Evolutionary conservation across 768 basidiomycete genomes (phyloP).

Genomic region (Kondoa malvinella): DNA sequence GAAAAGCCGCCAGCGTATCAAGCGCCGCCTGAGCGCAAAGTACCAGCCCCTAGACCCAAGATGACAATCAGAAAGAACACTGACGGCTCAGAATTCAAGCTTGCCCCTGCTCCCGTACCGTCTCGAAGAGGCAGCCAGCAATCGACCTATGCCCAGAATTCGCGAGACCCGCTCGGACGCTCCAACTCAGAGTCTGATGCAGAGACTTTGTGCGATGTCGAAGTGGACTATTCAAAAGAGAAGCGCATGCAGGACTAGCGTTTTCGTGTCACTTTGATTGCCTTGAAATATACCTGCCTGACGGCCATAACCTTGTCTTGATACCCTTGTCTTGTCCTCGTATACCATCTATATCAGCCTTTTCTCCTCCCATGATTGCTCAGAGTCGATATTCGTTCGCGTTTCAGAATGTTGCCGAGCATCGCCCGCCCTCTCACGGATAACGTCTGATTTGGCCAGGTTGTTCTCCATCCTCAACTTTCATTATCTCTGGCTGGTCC

Average conservation of each 20-base stretch:
- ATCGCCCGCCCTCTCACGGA: too few relatives aligned
- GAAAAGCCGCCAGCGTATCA: too few relatives aligned
- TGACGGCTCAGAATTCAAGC: not conserved
- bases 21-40: too few relatives aligned
- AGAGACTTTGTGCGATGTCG: not conserved
- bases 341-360: too few relatives aligned
- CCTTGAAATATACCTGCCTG: not conserved
- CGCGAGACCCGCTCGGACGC: not conserved
- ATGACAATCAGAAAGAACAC: too few relatives aligned
- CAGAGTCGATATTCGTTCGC: too few relatives aligned
- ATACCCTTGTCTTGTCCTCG: not conserved
- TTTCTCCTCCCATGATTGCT: too few relatives aligned
- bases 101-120: not conserved
- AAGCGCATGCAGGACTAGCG: not conserved
- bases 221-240: not conserved
- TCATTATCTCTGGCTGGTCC: too few relatives aligned
- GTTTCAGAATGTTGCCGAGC: too few relatives aligned
- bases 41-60: too few relatives aligned
- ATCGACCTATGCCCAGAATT: not conserved
- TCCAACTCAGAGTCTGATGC: not conserved
- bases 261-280: not conserved
- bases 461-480: too few relatives aligned
- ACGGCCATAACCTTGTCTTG: not conserved
- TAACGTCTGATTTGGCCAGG: too few relatives aligned
- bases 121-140: not conserved